Conservation (phyloP, 1,284 basidiomycete species). For the Cryptococcus neoformans region DNA sequence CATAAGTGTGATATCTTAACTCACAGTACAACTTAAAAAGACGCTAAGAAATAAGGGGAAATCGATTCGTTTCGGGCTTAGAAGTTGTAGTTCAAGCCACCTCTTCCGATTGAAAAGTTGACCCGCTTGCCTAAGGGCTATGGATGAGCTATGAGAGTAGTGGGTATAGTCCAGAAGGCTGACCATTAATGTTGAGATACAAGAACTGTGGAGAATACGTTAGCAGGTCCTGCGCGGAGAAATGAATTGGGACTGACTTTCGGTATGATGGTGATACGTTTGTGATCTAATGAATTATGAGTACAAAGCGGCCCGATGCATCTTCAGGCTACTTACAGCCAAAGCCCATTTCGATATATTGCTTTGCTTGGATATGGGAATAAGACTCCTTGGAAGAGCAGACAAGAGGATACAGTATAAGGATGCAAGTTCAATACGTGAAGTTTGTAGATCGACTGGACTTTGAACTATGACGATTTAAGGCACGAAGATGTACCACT, state of each 20-base stretch:
- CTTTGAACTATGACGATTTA: too few relatives aligned
- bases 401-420: not conserved
- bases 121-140: slow-evolving; percentile 17
- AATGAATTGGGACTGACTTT: slow-evolving; percentile 15
- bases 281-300: slow-evolving; percentile 18
- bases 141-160: not conserved
- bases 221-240: not conserved
- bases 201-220: slow-evolving; percentile 15
- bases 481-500: too few relatives aligned
- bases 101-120: slow-evolving; percentile 22
- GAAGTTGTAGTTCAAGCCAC: slow-evolving; percentile 20
- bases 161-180: too few relatives aligned
- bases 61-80: not conserved
- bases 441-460: not conserved
- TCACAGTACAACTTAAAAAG: too few relatives aligned
- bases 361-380: too few relatives aligned
- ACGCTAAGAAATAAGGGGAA: too few relatives aligned
- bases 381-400: too few relatives aligned
- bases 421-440: not conserved
- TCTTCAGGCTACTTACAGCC: not conserved
- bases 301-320: not conserved
- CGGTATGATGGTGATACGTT: slow-evolving; percentile 31
- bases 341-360: not conserved
- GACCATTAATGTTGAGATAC: slow-evolving; percentile 30
- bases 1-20: too few relatives aligned